These are phyloP conservation scores for Leishmania martiniquensis DNA, from an alignment of 208 protist species.

Conservation along the genomic window DNA sequence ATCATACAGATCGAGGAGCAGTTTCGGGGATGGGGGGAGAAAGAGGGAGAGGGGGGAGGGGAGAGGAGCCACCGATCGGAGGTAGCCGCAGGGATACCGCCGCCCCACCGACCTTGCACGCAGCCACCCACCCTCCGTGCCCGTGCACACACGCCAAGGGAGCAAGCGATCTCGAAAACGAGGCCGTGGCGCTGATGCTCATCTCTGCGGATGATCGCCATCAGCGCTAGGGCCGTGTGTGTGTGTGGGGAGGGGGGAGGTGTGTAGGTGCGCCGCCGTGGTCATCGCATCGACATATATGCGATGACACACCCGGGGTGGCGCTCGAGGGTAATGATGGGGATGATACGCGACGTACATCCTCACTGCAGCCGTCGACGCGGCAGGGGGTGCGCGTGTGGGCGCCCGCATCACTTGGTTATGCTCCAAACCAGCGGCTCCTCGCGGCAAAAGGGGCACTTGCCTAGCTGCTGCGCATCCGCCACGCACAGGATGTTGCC, in stretches of 20 bases:
- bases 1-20: neutral
- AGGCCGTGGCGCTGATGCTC: neutral
- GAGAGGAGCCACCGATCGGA: neutral
- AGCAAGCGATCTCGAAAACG: neutral
- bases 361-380: neutral
- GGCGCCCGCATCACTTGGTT: constrained; percentile 33
- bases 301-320: neutral
- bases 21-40: neutral
- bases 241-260: neutral
- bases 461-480: constrained; percentile 77
- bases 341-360: neutral
- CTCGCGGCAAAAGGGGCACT: constrained; percentile 84
- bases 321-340: neutral
- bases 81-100: neutral
- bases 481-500: constrained; percentile 80
- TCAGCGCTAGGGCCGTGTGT: neutral
- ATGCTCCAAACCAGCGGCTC: constrained; percentile 87
- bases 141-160: neutral
- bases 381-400: neutral
- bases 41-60: neutral
- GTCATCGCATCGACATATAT: neutral
- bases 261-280: neutral
- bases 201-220: neutral
- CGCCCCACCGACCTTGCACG: neutral
- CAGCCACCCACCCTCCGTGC: neutral